Evolutionary conservation across 2,329 filamentous ascomycete genomes (phyloP).

Genomic region (Colletotrichum australisinense): DNA sequence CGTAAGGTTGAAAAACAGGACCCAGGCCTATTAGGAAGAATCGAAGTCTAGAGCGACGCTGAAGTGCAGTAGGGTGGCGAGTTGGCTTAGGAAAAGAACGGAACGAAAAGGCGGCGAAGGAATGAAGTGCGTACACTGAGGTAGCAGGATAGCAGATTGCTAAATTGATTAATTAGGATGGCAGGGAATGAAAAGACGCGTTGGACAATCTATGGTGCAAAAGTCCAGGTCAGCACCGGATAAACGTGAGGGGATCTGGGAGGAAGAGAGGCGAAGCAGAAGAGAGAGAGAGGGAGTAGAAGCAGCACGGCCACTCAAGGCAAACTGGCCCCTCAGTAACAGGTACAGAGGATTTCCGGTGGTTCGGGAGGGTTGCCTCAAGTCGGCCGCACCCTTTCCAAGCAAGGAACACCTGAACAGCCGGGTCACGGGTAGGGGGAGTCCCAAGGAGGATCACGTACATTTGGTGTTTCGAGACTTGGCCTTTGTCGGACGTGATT

Average conservation of each 20-base stretch:
- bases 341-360: constrained; percentile 39
- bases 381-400: constrained; percentile 37
- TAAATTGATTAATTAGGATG: constrained; percentile 31
- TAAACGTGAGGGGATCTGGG: neutral
- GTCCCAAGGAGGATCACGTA: constrained; percentile 51
- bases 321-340: constrained; percentile 40
- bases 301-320: constrained; percentile 32
- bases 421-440: constrained; percentile 46
- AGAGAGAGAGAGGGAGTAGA: constrained; percentile 17
- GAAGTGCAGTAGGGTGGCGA: constrained; percentile 19
- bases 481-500: constrained; percentile 41
- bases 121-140: constrained; percentile 16
- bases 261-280: constrained; percentile 28
- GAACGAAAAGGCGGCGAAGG: constrained; percentile 16
- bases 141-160: constrained; percentile 12
- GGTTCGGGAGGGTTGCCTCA: constrained; percentile 40
- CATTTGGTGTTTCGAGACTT: constrained; percentile 55
- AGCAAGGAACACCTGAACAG: constrained; percentile 45
- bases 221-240: constrained; percentile 21
- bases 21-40: constrained; percentile 36
- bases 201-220: constrained; percentile 26
- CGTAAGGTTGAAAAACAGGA: constrained; percentile 30
- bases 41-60: constrained; percentile 29
- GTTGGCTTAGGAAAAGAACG: constrained; percentile 11
- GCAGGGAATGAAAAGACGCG: constrained; percentile 19